Evolutionary conservation across 1,139 yeast species (phyloP).

Genomic region (Taiozyma sp.): DNA sequence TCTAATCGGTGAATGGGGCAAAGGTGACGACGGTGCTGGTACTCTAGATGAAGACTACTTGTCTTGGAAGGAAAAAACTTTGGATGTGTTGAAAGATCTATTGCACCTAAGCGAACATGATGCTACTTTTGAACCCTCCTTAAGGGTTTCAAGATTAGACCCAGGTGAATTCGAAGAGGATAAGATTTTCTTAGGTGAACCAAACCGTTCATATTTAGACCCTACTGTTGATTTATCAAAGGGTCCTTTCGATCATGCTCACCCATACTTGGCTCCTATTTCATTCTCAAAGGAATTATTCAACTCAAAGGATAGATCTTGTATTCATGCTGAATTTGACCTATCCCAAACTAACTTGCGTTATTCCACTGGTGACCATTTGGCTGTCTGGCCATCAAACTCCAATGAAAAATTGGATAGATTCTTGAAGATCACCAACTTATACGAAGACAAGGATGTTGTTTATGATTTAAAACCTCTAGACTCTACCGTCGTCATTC

Average conservation of each 20-base stretch:
- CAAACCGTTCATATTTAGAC: conserved; percentile 56
- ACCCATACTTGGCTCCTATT: conserved; percentile 80
- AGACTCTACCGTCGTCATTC: conserved; percentile 70
- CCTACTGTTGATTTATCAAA: conserved; percentile 37
- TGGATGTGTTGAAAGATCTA: conserved; percentile 59
- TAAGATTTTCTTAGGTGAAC: conserved; percentile 78
- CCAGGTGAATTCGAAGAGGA: conserved; percentile 31
- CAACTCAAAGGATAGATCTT: conserved; percentile 54
- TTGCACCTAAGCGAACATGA: conserved; percentile 73
- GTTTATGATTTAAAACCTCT: conserved; percentile 64
- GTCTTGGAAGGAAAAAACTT: conserved; percentile 81
- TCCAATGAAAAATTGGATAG: conserved; percentile 64
- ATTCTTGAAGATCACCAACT: conserved; percentile 59
- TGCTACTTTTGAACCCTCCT: conserved; percentile 68
- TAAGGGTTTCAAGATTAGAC: conserved; percentile 37
- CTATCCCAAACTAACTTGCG: conserved; percentile 67
- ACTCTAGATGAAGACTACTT: conserved; percentile 93
- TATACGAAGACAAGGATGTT: conserved; percentile 44
- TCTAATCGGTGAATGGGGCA: conserved; percentile 67
- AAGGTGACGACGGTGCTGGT: conserved; percentile 94
- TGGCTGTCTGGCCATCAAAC: conserved; percentile 93
- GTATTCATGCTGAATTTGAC: conserved; percentile 90
- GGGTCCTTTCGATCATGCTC: conserved; percentile 81
- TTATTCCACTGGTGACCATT: conserved; percentile 93
- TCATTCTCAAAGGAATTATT: conserved; percentile 63